phyloP scores from a whole-genome alignment of 2,329 filamentous ascomycete species.

The Phialemonium atrogriseum region DNA sequence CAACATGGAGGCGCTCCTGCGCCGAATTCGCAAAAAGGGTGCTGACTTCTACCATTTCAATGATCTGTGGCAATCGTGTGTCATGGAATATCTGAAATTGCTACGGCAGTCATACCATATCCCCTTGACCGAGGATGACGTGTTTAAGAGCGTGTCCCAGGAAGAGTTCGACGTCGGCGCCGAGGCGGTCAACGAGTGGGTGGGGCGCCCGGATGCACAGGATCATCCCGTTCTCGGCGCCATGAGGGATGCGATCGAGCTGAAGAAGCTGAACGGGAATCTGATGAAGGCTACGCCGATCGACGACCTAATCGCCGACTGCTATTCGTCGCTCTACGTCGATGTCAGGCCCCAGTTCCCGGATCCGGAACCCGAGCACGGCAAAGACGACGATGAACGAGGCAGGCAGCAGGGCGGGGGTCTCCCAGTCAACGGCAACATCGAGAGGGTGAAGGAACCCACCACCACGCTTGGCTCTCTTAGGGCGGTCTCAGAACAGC shows the following conservation, averaged over 20 bases:
- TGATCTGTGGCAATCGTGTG: conserved; percentile 51
- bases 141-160: conserved; percentile 42
- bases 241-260: conserved; percentile 49
- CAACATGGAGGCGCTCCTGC: conserved; percentile 70
- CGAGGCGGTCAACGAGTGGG: conserved; percentile 48
- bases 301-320: conserved; percentile 89
- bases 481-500: conserved; percentile 16
- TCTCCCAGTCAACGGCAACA: conserved; percentile 10
- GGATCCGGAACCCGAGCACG: conserved; percentile 34
- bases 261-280: conserved; percentile 70
- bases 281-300: conserved; percentile 80
- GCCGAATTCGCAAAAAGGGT: conserved; percentile 72
- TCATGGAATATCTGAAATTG: conserved; percentile 43
- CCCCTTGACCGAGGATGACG: conserved; percentile 38
- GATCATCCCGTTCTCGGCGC: conserved; percentile 40
- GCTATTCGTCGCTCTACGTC: conserved; percentile 70
- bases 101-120: conserved; percentile 42
- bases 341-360: conserved; percentile 55
- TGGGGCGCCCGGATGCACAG: conserved; percentile 26
- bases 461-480: conserved; percentile 13
- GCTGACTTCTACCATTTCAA: conserved; percentile 62
- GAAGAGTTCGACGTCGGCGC: conserved; percentile 52
- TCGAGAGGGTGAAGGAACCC: conserved; percentile 11
- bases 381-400: conserved; percentile 29
- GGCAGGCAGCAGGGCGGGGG: conserved; percentile 14